These are phyloP conservation scores for barrel medic (Medicago truncatula) DNA, from an alignment of 306 rosid species.

Conservation along the genomic window DNA sequence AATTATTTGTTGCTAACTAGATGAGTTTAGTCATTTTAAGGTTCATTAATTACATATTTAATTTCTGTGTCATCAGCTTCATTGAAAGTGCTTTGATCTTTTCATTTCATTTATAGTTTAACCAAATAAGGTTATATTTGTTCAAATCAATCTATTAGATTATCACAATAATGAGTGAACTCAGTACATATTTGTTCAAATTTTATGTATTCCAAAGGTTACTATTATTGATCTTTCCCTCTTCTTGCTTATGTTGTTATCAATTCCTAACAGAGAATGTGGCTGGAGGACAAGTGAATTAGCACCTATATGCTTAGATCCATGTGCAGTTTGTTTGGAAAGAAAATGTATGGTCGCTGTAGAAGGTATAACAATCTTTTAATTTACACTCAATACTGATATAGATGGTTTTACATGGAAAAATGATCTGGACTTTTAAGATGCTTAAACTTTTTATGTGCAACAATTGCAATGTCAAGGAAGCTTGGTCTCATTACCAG, in stretches of 20 bases:
- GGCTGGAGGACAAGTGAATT: constrained; percentile 82
- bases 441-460: neutral
- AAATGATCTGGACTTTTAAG: neutral
- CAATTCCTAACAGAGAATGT: constrained; percentile 68
- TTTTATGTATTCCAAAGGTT: constrained; percentile 26
- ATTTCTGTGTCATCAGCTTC: neutral
- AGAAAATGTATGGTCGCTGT: constrained; percentile 88
- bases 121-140: neutral
- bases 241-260: constrained; percentile 27
- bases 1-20: neutral
- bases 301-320: constrained; percentile 72
- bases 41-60: neutral
- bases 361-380: constrained; percentile 61
- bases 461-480: constrained; percentile 25
- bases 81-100: neutral
- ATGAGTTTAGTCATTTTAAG: constrained; percentile 2
- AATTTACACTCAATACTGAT: neutral
- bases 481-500: constrained; percentile 9
- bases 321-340: constrained; percentile 95
- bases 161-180: neutral
- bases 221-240: constrained; percentile 5
- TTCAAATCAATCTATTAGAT: neutral
- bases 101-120: neutral
- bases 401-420: constrained; percentile 16
- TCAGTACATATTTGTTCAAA: constrained; percentile 3